These are phyloP conservation scores for Geosmithia morbida DNA, from an alignment of 2,329 filamentous ascomycete species.

Conservation along the genomic window DNA sequence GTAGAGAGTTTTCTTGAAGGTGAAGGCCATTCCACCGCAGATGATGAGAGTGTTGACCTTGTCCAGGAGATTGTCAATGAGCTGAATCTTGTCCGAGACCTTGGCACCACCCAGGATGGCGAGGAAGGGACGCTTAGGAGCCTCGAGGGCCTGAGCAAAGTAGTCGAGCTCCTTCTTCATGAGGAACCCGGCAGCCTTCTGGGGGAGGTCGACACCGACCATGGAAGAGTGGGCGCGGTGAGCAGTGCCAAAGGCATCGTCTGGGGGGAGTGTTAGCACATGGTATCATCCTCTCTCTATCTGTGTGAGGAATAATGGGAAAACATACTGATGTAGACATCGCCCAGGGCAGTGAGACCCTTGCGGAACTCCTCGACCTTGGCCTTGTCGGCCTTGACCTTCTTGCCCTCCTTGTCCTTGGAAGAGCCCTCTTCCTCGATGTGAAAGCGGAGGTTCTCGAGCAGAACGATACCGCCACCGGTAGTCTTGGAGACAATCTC, in stretches of 20 bases:
- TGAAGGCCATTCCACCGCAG: constrained; percentile 97
- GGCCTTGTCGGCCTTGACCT: constrained; percentile 92
- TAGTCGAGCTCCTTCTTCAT: constrained; percentile 99
- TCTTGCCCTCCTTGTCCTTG: constrained; percentile 90
- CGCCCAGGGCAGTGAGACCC: constrained; percentile 83
- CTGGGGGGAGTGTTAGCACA: constrained; percentile 24
- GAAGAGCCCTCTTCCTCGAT: constrained; percentile 93
- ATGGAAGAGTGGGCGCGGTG: constrained; percentile 99
- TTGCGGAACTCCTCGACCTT: constrained; percentile 90
- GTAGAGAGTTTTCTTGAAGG: constrained; percentile 98
- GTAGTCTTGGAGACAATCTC: constrained; percentile 72
- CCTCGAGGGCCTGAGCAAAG: constrained; percentile 93
- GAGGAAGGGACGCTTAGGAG: constrained; percentile 87
- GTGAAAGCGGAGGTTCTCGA: constrained; percentile 98
- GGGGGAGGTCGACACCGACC: constrained; percentile 90
- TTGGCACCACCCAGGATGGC: constrained; percentile 97
- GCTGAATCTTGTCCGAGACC: constrained; percentile 98
- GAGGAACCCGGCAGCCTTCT: constrained; percentile 95
- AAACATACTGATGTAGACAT: constrained; percentile 84
- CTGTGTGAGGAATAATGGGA: neutral
- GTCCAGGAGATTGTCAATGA: constrained; percentile 96
- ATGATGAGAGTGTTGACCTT: constrained; percentile 97
- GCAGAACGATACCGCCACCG: constrained; percentile 70
- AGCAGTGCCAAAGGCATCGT: constrained; percentile 96
- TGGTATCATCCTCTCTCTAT: neutral